Percentiles rank a stretch among this genome's conserved stretches.
phyloP scores from a whole-genome alignment of 768 basidiomycete species.

The Mycena kentingensis region DNA sequence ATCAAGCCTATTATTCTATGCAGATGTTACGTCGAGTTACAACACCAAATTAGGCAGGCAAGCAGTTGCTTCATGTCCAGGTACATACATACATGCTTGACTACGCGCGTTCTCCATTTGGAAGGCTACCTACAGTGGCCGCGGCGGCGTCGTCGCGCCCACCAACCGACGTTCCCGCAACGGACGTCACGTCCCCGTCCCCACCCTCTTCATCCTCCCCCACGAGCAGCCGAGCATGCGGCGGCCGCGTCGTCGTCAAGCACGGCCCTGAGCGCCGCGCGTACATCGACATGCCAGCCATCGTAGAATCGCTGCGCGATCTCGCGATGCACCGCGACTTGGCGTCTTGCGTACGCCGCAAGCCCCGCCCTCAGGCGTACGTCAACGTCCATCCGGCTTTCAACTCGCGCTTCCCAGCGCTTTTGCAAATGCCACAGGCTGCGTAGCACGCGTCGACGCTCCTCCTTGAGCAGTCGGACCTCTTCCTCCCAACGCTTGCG shows the following conservation, averaged over 20 bases:
- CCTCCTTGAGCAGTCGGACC: conserved; percentile 22
- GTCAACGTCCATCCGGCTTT: background rate
- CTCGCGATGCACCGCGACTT: background rate
- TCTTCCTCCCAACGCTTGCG: conserved; percentile 26
- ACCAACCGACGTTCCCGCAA: too few species aligned
- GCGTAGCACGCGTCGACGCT: conserved; percentile 17
- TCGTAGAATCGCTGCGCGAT: background rate
- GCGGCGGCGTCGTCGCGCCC: too few species aligned
- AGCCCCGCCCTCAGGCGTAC: background rate
- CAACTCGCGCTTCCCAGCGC: background rate
- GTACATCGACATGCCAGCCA: background rate
- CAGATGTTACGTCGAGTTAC: too few species aligned
- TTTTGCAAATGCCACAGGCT: background rate
- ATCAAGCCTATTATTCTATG: too few species aligned
- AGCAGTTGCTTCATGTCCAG: too few species aligned
- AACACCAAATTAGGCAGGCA: too few species aligned
- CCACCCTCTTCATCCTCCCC: background rate
- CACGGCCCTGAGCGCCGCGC: background rate
- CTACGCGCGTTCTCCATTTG: too few species aligned
- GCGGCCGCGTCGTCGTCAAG: background rate
- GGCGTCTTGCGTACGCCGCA: background rate
- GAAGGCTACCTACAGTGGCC: too few species aligned
- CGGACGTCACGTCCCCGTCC: background rate
- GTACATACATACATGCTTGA: too few species aligned
- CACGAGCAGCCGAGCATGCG: background rate